phyloP scores from a whole-genome alignment of 495 filamentous ascomycete genomes.

The Trypethelium eluteriae region DNA sequence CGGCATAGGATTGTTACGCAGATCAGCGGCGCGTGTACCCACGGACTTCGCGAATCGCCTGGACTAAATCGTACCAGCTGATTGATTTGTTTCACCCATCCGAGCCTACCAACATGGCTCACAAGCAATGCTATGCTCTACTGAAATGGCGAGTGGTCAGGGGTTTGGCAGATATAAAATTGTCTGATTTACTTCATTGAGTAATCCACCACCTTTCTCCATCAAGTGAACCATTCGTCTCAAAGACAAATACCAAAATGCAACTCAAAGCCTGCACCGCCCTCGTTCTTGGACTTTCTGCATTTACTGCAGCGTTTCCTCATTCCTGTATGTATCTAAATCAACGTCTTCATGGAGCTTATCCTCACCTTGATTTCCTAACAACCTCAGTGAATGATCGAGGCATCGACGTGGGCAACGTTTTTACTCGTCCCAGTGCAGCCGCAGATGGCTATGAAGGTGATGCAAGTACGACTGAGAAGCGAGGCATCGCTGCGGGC shows the following conservation, averaged over 20 bases:
- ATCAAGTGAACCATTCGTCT: neutral
- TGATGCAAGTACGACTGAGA: too few species aligned
- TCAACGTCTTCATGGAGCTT: neutral
- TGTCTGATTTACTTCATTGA: neutral
- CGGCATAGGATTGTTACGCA: neutral
- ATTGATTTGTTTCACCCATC: neutral
- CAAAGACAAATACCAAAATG: neutral
- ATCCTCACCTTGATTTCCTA: neutral
- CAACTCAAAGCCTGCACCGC: neutral
- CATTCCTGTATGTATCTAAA: neutral
- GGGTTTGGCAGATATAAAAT: neutral
- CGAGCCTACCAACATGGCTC: neutral
- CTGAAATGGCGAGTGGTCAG: neutral
- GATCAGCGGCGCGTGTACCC: neutral
- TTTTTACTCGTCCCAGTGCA: neutral
- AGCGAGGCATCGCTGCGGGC: too few species aligned
- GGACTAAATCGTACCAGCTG: neutral
- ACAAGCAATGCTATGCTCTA: neutral
- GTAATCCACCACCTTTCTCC: neutral
- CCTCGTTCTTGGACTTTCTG: neutral
- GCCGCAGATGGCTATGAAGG: too few species aligned
- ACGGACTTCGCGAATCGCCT: neutral
- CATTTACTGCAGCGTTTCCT: neutral
- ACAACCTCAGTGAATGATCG: neutral
- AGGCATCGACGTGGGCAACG: neutral